Percentiles rank a stretch among this genome's conserved stretches.
Evolutionary conservation across 1,284 basidiomycete genomes (phyloP).

Genomic region (Moniliella sp.): DNA sequence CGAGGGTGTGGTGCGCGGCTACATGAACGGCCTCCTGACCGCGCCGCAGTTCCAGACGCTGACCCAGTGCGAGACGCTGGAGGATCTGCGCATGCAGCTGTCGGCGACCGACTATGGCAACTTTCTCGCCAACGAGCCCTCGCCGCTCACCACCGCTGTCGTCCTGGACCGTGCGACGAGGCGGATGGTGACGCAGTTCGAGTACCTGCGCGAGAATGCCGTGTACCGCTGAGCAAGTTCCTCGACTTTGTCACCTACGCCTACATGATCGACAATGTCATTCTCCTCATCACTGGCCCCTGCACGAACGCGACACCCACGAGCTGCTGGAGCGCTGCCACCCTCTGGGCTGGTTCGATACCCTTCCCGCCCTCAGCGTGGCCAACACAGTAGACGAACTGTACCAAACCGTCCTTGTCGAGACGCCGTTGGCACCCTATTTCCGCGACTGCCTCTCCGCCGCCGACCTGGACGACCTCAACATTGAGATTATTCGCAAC

Average conservation of each 20-base stretch:
- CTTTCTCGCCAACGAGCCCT: conserved; percentile 85
- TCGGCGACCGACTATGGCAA: conserved; percentile 94
- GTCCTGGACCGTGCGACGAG: conserved; percentile 88
- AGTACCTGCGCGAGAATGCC: conserved; percentile 73
- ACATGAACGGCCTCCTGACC: conserved; percentile 73
- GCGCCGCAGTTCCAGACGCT: conserved; percentile 76
- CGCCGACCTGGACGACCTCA: conserved; percentile 86
- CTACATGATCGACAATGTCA: conserved; percentile 99
- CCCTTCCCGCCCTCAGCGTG: conserved; percentile 95
- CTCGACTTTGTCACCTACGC: conserved; percentile 94
- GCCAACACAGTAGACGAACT: conserved; percentile 98
- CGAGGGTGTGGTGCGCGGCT: conserved; percentile 74
- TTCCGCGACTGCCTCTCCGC: conserved; percentile 88
- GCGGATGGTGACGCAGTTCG: conserved; percentile 86
- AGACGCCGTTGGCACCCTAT: conserved; percentile 93
- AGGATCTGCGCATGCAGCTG: conserved; percentile 51
- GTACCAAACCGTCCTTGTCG: conserved; percentile 85
- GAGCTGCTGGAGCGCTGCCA: conserved; percentile 90
- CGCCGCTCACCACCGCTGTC: conserved; percentile 80
- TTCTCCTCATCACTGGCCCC: conserved; percentile 82
- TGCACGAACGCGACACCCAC: conserved; percentile 91
- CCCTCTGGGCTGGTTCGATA: conserved; percentile 86
- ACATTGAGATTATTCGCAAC: conserved; percentile 98
- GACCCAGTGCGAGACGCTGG: conserved; percentile 88
- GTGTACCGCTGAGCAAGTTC: conserved; percentile 75